Base-by-base conservation (phyloP, 257 asterid genomes). In the Salvia miltiorrhiza region DNA sequence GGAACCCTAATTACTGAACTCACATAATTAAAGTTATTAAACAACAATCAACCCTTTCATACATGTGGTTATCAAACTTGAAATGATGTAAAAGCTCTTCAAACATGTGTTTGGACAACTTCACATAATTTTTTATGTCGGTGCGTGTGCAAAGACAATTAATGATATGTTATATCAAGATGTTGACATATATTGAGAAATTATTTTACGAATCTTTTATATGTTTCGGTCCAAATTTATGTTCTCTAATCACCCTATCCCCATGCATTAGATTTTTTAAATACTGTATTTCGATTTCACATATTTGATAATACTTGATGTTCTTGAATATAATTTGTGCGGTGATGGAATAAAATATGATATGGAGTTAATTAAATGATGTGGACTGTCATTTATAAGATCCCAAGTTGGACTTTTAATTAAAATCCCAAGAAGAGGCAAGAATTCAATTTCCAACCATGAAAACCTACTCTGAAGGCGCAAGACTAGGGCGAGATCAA, bases 381-480 rank as follows among this genome's bases (percentile, higher is more conserved):
- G 1, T 33, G 4, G 49, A 60, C 20, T 23, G 53, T 5, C 14
- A 21, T 11, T 20, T 40, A 21, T 13, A 40, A 13, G 53, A 40
- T 40, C 53, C 67, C 21, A 54, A 69, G 16, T 17, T 26, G 55
- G 67, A 20, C 65, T 53, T 63, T 20, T 8, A 81, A 76, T 82
- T 62, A 85, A 62, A 77, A 70, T 69, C 72, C 78, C 73, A 10
- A 67, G 44, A 35, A 11, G 28, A 32, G 19, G 69, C 59, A 73
- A 71, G 73, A 76, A 81, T 79, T 79, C 66, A 74, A 48, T 67
- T 41, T 32, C 73, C 79, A 87, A 74, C 72, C 63, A 80, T 45
- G 68, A 70, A 79, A 73, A 71, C 82, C 88, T 55, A 61, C 48
- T 54, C 21, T 78, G 66, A 78, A 75, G 95, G 83, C 89, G 95